Conservation (phyloP, 352 stramenopile species). For the Phytophthora rubi region DNA sequence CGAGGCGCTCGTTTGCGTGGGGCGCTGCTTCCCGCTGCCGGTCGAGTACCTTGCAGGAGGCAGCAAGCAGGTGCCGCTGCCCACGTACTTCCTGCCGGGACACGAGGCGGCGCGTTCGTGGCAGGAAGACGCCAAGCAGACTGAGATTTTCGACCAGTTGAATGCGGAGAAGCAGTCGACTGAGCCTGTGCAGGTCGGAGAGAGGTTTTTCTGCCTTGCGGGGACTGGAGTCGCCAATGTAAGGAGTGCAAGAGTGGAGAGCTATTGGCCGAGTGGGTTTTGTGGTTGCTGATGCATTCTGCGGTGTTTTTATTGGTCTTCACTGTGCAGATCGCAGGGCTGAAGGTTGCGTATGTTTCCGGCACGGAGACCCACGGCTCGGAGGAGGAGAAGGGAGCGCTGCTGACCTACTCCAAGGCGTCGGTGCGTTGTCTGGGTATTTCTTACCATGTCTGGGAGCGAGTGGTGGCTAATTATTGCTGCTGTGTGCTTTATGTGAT, state of each 20-base stretch:
- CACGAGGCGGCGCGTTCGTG: constrained; percentile 34
- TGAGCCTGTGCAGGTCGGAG: constrained; percentile 46
- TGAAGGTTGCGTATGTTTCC: constrained; percentile 53
- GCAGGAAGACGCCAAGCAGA: constrained; percentile 41
- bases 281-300: not conserved
- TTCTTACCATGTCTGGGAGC: not conserved
- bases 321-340: constrained; percentile 41
- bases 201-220: constrained; percentile 60
- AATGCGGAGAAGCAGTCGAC: constrained; percentile 13
- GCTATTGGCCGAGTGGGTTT: constrained; percentile 7
- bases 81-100: constrained; percentile 67
- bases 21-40: constrained; percentile 63
- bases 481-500: constrained; percentile 1
- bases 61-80: constrained; percentile 47
- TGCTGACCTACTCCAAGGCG: constrained; percentile 41
- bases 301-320: not conserved
- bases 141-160: constrained; percentile 50
- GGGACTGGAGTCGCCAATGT: constrained; percentile 53
- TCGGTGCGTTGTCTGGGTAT: constrained; percentile 23
- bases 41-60: constrained; percentile 48
- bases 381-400: constrained; percentile 36
- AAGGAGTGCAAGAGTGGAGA: not conserved
- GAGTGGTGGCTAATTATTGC: not conserved
- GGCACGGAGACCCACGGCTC: constrained; percentile 31
- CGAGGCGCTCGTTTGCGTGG: constrained; percentile 67